Percentiles rank a stretch among this genome's conserved stretches.
Evolutionary conservation across 805 yeast genomes (phyloP).

Genomic region (Isabelozyma heimii): DNA sequence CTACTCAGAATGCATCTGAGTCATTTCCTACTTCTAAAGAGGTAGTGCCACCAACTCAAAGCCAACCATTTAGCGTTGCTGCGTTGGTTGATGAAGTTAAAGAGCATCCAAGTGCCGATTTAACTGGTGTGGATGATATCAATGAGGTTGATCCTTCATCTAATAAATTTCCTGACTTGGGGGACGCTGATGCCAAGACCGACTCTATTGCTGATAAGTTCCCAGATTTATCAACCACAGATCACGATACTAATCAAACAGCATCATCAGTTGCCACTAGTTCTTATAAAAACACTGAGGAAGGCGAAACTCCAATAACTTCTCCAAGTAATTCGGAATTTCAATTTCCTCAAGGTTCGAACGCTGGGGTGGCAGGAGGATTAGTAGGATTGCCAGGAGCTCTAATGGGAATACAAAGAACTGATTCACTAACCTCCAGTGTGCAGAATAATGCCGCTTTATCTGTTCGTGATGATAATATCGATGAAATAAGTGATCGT

Average conservation of each 20-base stretch:
- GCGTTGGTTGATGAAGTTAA: constrained; percentile 25
- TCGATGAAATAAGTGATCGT: constrained; percentile 42
- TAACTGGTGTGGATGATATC: constrained; percentile 24
- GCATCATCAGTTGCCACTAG: constrained; percentile 34
- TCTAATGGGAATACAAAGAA: constrained; percentile 50
- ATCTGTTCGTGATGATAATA: constrained; percentile 76
- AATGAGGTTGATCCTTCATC: constrained; percentile 6
- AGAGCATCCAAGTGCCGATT: constrained; percentile 21
- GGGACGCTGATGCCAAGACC: neutral
- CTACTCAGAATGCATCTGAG: neutral
- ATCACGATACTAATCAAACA: constrained; percentile 23
- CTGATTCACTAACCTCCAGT: constrained; percentile 83
- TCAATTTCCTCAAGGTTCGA: constrained; percentile 35
- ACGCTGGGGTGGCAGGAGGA: constrained; percentile 34
- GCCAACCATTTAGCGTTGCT: constrained; percentile 3
- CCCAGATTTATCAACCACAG: constrained; percentile 31
- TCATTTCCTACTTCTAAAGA: neutral
- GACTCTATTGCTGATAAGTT: constrained; percentile 19
- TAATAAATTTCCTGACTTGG: neutral
- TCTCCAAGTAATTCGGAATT: constrained; percentile 49
- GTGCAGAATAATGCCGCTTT: constrained; percentile 90
- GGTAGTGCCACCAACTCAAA: neutral
- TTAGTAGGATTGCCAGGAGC: constrained; percentile 44
- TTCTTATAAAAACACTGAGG: constrained; percentile 21
- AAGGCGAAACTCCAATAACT: constrained; percentile 45